Conservation (phyloP, 805 yeast genomes). For the Suhomyces canberraensis region DNA sequence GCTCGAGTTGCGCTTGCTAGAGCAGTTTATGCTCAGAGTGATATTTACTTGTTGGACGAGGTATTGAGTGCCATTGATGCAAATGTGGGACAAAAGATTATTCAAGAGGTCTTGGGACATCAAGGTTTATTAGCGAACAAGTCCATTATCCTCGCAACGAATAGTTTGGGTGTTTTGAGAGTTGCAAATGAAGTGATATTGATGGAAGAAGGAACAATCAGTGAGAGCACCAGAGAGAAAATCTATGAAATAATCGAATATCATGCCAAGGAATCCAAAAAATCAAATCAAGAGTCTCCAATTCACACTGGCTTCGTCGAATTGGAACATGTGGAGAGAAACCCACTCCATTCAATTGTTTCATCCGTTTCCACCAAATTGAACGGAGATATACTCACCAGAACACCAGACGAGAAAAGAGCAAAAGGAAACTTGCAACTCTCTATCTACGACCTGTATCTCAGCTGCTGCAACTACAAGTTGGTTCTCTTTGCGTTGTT, state of each 20-base stretch:
- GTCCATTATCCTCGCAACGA: constrained; percentile 38
- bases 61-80: constrained; percentile 43
- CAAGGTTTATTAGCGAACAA: constrained; percentile 31
- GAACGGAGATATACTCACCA: constrained; percentile 2
- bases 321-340: no score
- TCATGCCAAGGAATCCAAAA: no score
- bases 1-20: constrained; percentile 41
- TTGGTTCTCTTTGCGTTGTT: constrained; percentile 34
- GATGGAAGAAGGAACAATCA: constrained; percentile 25
- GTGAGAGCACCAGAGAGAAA: constrained; percentile 25
- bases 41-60: constrained; percentile 37
- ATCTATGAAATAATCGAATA: constrained; percentile 17
- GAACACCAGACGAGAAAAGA: constrained; percentile 32
- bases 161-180: constrained; percentile 34
- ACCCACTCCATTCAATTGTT: no score
- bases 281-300: no score
- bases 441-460: constrained; percentile 51
- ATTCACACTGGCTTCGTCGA: no score
- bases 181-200: constrained; percentile 32
- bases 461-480: constrained; percentile 47
- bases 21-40: constrained; percentile 41
- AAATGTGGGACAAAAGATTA: constrained; percentile 38
- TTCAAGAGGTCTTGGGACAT: constrained; percentile 28
- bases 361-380: no score
- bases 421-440: constrained; percentile 58